Base-by-base conservation (phyloP, 1,284 basidiomycete species). In the Leccinum angustisporum region DNA sequence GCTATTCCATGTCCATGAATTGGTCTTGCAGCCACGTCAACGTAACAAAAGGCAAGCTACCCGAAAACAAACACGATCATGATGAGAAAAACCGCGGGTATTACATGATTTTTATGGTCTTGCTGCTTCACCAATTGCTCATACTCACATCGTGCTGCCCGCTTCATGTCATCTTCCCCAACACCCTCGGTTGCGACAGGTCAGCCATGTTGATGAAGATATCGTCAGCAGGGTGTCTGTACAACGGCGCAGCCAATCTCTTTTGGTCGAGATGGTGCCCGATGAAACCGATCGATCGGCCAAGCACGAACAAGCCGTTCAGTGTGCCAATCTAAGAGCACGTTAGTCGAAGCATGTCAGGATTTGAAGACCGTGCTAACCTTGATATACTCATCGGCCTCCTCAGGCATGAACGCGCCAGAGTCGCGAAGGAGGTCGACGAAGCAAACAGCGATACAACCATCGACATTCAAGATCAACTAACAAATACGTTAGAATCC, bases 371-470 rank as follows among this genome's bases (percentile, higher is more conserved):
- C 6, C 1, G 0, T 48, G 40, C 81, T 69, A 62, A 83, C 83
- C 81, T 91, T 93, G 82, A 95, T 94, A 83, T 98, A 98, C 80
- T 99, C 97, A 68, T 95, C 91, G 14, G 95, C 96, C 80, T 98
- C 97, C 68, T 98, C 96, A 21, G 90, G 85, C 4, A 92, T 95
- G 84, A 99, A 99, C 6, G 96, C 96, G 66, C 96, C 95, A 62
- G 86, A 90, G 77, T 96, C 94, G 56, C 91, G 88, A 63, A 99
- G 86, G 62, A 99, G 83, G 79, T 98, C 97, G 72, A 96, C 94
- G 81, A 99, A 98, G 82, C 92, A 97, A 66, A 97, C 97, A 55
- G 97, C 97, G 67, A 99, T 96, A 78, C 95, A 97, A 55, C 96
- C 96, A 70, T 98, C 96, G 70, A 98, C 96, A 81, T 97, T 97